Base-by-base conservation (phyloP, 805 yeast species). In the Candida endomychidarum region DNA sequence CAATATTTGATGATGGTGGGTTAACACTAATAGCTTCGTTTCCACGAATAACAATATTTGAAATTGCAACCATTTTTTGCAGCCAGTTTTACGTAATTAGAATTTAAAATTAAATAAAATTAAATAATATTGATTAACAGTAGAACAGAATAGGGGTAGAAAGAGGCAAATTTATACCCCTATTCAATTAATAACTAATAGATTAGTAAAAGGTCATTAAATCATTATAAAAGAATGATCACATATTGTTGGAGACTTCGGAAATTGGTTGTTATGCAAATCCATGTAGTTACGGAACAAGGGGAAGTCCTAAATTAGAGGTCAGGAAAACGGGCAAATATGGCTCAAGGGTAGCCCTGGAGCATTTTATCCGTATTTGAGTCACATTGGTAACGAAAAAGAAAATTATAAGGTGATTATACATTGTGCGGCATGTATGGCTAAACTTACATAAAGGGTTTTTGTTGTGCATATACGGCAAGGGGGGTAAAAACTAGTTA, bases 21-120 rank as follows among this genome's bases (percentile, higher is more conserved):
- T 78, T 78, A 38, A 72, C 49, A 6, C 48, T 40, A 14, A 74
- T 52, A 8, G 74, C 78, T 28, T 68, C 53, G 46, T 72, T 72
- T 10, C 61, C 35, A 15, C 49, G 41, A 27, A 18, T 26, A 22
- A 37, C 28, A 17, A 50, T 11, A 16, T 48, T 41, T 28, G 29
- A 12, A 37, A 41, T 39, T 15, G 32, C 25, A 28, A 28, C 34
- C 39, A 36, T 32, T 38, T 31, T 38, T 38, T 38, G 41, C 41
- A 38, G 41, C 41, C 22, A 38, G 39, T 27, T 12, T 36, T 26
- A 36, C 34, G 23, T 30, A 30, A 30, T 30, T 19, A 10, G 16
- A 32, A 29, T 29, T 18, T 10, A 29, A 18, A 9, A 3, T 18
- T 18, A 29, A 29, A 26, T 4, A 26, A 15, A 26, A 29, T n/a